Base-by-base conservation (phyloP, 345 rosid genomes). In the Lepidium aucheri region DNA sequence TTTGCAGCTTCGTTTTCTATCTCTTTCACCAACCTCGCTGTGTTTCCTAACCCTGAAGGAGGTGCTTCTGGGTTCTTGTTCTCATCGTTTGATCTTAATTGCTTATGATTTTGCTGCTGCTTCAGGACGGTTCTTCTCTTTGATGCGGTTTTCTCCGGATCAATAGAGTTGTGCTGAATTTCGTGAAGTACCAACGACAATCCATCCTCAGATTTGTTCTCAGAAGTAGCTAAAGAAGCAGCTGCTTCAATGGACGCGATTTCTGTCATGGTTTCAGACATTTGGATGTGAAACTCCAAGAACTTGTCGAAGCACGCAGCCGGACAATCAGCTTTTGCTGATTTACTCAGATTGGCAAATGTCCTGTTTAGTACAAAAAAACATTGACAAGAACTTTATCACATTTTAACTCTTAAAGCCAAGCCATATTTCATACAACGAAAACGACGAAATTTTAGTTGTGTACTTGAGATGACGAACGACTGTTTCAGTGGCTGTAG, bases 391-490 rank as follows among this genome's bases (percentile, higher is more conserved):
- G 26, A 57, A 65, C 40, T 50, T 50, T 0, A 57, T 50, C 56
- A 66, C 68, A 59, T 22, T 50, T 59, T 44, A 15, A 44, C 36
- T 28, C 40, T 7, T 22, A 20, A 11, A 7, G 2, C 13, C 14
- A 45, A 7, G 2, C 13, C 14, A 45, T 11, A 30, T 22, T 47
- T 9, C 55, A 52, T 33, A 57, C 26, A 32, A 45, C 3, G 40
- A 33, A 43, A 38, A 20, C 10, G 3, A 57, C 8, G 0, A 58
- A 32, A 15, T 53, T 15, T 39, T 34, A 35, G 55, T 5, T 64
- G 17, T 33, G 13, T 87, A 91, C 98, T 83, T 95, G 65, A 95
- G 98, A 73, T 85, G 89, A 65, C 94, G 82, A 72, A 95, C 96
- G 51, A 87, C 50, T 45, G 81, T 83, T 55, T 91, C 99, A 0